Conservation (phyloP, 164 flowering plant genomes). For the Macadamia integrifolia region DNA sequence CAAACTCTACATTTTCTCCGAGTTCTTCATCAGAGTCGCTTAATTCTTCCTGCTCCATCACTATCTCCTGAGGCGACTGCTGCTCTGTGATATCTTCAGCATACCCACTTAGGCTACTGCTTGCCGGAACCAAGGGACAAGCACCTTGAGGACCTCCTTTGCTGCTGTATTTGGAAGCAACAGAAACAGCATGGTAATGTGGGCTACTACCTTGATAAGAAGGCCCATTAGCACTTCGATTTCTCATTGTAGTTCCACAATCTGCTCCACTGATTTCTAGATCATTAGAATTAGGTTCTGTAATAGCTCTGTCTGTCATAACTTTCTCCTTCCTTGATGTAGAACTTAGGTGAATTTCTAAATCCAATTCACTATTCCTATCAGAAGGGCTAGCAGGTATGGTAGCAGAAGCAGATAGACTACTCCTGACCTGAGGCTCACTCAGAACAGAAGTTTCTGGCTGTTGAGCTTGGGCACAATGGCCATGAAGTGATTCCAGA, state of each 20-base stretch:
- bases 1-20: constrained; percentile 85
- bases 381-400: constrained; percentile 23
- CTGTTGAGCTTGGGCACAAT: constrained; percentile 16
- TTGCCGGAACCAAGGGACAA: constrained; percentile 12
- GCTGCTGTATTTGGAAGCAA: constrained; percentile 5
- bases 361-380: constrained; percentile 51
- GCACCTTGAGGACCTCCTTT: constrained; percentile 13
- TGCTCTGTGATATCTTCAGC: constrained; percentile 32
- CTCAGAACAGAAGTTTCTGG: constrained; percentile 16
- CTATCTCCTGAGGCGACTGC: constrained; percentile 64
- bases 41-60: constrained; percentile 97
- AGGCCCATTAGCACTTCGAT: neutral
- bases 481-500: constrained; percentile 23
- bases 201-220: constrained; percentile 1
- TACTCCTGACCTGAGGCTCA: constrained; percentile 11
- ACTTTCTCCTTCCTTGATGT: constrained; percentile 32
- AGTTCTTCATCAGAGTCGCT: constrained; percentile 95
- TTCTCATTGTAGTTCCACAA: constrained; percentile 8
- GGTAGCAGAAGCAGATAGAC: constrained; percentile 7
- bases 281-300: constrained; percentile 9
- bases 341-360: constrained; percentile 72
- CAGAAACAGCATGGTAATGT: constrained; percentile 5
- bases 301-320: constrained; percentile 13
- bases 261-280: constrained; percentile 12
- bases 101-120: constrained; percentile 12